phyloP scores from a whole-genome alignment of 2,329 filamentous ascomycete genomes.

The Xylariaceae sp. region DNA sequence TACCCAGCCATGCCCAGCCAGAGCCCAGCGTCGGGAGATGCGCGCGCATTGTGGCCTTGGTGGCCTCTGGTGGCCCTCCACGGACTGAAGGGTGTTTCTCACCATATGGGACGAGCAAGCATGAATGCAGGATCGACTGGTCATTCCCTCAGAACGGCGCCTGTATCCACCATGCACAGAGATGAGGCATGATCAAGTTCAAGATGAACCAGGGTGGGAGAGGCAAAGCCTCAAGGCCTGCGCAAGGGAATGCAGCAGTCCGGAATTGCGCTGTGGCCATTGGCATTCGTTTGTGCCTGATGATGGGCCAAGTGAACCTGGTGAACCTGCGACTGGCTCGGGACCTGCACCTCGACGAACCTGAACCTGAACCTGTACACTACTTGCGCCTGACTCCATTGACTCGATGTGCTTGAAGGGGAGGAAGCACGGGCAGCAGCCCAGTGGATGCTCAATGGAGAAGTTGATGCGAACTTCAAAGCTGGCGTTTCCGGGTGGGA shows the following conservation, averaged over 20 bases:
- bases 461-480: not conserved
- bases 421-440: not conserved
- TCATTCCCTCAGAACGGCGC: too few species aligned
- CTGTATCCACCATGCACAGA: not conserved
- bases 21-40: too few species aligned
- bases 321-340: too few species aligned
- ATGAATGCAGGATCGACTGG: not conserved
- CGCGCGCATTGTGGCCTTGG: too few species aligned
- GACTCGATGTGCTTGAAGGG: too few species aligned
- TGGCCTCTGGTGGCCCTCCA: not conserved
- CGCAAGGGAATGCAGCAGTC: constrained; percentile 1
- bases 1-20: too few species aligned
- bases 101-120: not conserved
- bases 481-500: not conserved
- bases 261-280: constrained; percentile 2
- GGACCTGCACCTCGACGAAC: too few species aligned
- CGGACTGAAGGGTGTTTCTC: not conserved
- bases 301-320: not conserved
- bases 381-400: too few species aligned
- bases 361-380: too few species aligned
- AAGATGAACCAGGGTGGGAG: not conserved
- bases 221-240: too few species aligned
- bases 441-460: not conserved
- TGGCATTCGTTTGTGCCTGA: not conserved
- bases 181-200: not conserved